Evolutionary conservation across 148 eudicot genomes (phyloP).

Genomic region (Rhododendron ferrugineum): DNA sequence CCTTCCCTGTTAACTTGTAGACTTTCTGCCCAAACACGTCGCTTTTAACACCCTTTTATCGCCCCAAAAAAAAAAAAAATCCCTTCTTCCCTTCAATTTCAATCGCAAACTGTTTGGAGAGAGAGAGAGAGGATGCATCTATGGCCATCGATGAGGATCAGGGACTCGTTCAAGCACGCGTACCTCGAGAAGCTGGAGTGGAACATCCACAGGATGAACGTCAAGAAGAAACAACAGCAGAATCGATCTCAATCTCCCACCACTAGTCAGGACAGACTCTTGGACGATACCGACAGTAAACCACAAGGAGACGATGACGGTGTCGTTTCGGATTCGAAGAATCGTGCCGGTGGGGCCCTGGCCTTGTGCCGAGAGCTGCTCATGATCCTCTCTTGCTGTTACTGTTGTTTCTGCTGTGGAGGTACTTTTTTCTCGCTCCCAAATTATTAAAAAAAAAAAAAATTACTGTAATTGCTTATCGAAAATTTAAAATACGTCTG

Average conservation of each 20-base stretch:
- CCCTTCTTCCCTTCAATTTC: neutral
- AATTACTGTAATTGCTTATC: neutral
- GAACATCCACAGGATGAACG: slow-evolving; percentile 40
- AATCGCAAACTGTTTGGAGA: neutral
- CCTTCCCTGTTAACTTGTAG: too few relatives aligned
- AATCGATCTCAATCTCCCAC: slow-evolving; percentile 12
- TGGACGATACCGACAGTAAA: slow-evolving; percentile 1
- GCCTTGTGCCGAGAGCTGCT: slow-evolving; percentile 29
- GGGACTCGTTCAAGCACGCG: slow-evolving; percentile 51
- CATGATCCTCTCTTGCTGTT: slow-evolving; percentile 50
- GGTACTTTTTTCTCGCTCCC: slow-evolving; percentile 25
- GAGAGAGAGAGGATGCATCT: slow-evolving; percentile 55
- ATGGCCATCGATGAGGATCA: slow-evolving; percentile 65
- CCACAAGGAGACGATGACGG: neutral
- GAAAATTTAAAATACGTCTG: too few relatives aligned
- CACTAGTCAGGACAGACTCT: slow-evolving; percentile 16
- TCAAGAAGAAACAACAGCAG: slow-evolving; percentile 14
- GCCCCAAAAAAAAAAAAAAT: neutral
- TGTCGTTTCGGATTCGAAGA: neutral
- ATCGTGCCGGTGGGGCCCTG: neutral
- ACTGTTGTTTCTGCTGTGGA: slow-evolving; percentile 58
- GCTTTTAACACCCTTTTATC: too few relatives aligned
- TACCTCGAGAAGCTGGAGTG: slow-evolving; percentile 49
- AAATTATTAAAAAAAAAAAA: neutral
- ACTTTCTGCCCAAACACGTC: too few relatives aligned